phyloP scores from a whole-genome alignment of 768 basidiomycete species.

The Mycena galopus region DNA sequence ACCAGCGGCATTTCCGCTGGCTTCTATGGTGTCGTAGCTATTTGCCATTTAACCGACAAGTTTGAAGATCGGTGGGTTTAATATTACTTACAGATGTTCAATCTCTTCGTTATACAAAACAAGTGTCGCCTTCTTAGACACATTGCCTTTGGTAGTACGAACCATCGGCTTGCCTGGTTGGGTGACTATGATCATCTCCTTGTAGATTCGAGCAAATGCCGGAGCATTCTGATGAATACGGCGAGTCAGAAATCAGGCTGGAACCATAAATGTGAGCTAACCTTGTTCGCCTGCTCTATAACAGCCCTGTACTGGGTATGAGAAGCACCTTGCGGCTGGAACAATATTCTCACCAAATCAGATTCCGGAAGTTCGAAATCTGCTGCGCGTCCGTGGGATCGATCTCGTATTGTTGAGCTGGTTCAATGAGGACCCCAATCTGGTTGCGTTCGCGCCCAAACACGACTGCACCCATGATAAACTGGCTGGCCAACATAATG shows the following conservation, averaged over 20 bases:
- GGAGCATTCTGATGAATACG: background rate
- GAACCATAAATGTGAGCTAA: too few species aligned
- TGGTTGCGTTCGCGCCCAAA: background rate
- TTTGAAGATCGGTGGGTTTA: too few species aligned
- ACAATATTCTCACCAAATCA: slow-evolving; percentile 34
- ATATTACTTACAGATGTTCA: background rate
- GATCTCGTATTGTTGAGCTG: background rate
- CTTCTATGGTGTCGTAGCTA: background rate
- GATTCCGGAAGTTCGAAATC: background rate
- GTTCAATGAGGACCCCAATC: background rate
- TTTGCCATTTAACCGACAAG: background rate
- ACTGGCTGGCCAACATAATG: background rate
- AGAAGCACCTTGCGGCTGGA: background rate
- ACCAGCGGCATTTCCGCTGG: background rate
- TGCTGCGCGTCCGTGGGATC: background rate
- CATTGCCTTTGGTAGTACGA: background rate
- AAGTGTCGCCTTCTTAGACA: background rate
- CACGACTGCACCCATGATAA: background rate
- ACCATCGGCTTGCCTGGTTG: background rate
- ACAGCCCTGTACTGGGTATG: too few species aligned
- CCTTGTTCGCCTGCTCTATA: too few species aligned
- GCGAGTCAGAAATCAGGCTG: too few species aligned
- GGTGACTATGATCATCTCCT: background rate
- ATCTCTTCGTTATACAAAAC: background rate
- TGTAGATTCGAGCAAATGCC: background rate